These are phyloP conservation scores for Auriscalpium microsporum DNA, from an alignment of 768 basidiomycete species.

Conservation along the genomic window DNA sequence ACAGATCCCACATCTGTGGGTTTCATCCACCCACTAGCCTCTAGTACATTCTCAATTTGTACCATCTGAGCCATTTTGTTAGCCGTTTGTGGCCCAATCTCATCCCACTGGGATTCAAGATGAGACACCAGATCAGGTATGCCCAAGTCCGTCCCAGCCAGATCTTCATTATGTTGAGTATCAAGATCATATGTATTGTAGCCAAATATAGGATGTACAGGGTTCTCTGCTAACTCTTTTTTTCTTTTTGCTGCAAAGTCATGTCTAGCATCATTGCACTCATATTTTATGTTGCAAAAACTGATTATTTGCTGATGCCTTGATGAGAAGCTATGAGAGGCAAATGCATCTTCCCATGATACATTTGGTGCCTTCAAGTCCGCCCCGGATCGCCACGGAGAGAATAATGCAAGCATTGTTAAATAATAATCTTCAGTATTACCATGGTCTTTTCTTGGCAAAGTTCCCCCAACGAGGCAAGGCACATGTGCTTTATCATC, in stretches of 20 bases:
- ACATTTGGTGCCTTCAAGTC: conserved; percentile 4
- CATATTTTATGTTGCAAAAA: conserved; percentile 28
- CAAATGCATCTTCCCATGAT: conserved; percentile 20
- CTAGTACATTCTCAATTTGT: too few relatives aligned
- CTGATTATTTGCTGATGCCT: conserved; percentile 16
- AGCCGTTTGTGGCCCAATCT: too few relatives aligned
- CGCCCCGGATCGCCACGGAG: conserved; percentile 3
- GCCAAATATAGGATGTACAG: neutral
- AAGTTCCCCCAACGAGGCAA: conserved; percentile 22
- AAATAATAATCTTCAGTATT: conserved; percentile 12
- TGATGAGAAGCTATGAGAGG: conserved; percentile 11
- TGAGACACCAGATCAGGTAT: too few relatives aligned
- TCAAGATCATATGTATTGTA: neutral
- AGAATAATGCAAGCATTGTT: conserved; percentile 12
- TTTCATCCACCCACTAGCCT: too few relatives aligned
- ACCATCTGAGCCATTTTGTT: too few relatives aligned
- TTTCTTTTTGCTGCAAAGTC: conserved; percentile 21
- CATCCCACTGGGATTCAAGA: too few relatives aligned
- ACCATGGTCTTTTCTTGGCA: conserved; percentile 23
- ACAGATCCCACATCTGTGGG: too few relatives aligned
- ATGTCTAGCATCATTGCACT: conserved; percentile 29
- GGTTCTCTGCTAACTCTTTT: neutral
- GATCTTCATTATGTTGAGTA: neutral
- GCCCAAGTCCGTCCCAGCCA: neutral
- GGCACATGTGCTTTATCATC: conserved; percentile 11